Evolutionary conservation across 2,329 filamentous ascomycete genomes (phyloP), one percentile per base, ranked within the genome.

Genomic region (Colletotrichum karsti): DNA sequence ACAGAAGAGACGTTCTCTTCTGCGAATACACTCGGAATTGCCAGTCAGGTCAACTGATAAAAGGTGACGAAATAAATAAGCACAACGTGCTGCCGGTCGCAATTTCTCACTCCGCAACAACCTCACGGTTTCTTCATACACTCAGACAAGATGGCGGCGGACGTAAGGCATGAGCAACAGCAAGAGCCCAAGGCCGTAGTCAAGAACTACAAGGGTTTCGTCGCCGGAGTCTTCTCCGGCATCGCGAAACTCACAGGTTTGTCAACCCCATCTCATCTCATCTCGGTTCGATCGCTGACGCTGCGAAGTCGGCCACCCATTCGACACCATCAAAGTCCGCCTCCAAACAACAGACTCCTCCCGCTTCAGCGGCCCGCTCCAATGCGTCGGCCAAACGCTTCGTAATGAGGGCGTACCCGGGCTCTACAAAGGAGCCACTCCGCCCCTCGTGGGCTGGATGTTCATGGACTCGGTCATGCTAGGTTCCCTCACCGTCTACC

Each of bases 261-360:
- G 26, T 63, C 28, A 20, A 42, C 12, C 46, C 50, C 10, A n/a
- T 63, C 20, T 48, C 24, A 4, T 0, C 20, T 22, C 46, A 50
- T 6, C 6, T 37, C 13, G 33, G 20, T 15, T 55, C 33, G 41
- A 55, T 15, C n/a, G 41, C 59, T 67, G 54, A 67, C 39, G 9
- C 30, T 54, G 20, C 26, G 44, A 67, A 88, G 87, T 91, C 75
- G 89, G 89, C 66, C 89, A 91, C 75, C 89, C 93, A 24, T 98
- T 99, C 82, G 96, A 99, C 81, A 98, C 96, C 0, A 90, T 99
- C 79, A 99, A 99, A 82, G 95, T 98, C 60, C 93, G 96, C 33
- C 85, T 99, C 18, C 96, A 99, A 79, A 98, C 95, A 3, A 94
- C 93, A 30, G 85, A 92, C 73, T 80, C 87, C 53, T 79, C 89